Conservation (phyloP, 2,329 filamentous ascomycete species). For the Chrysoporthe puriensis region DNA sequence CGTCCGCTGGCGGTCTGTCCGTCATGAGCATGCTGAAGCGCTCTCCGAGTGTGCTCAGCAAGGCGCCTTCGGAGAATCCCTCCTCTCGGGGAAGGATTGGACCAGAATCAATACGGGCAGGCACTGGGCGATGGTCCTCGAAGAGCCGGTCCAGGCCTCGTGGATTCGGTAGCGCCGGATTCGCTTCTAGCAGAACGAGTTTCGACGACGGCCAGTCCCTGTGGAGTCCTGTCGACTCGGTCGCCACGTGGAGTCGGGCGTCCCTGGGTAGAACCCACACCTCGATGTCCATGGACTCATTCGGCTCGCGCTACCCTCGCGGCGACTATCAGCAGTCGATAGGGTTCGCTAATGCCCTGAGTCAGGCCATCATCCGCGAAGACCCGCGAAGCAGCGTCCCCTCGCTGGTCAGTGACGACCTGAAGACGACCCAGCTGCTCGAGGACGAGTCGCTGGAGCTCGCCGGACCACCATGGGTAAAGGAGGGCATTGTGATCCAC, state of each 20-base stretch:
- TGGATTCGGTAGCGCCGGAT: conserved; percentile 74
- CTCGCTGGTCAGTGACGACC: conserved; percentile 63
- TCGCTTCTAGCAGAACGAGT: conserved; percentile 91
- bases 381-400: conserved; percentile 58
- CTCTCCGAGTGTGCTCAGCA: conserved; percentile 89
- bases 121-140: conserved; percentile 74
- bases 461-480: conserved; percentile 94
- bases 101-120: conserved; percentile 57
- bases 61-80: conserved; percentile 82
- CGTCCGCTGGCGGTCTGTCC: conserved; percentile 59
- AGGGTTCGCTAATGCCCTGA: conserved; percentile 94
- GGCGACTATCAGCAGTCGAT: conserved; percentile 94
- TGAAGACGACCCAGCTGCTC: conserved; percentile 67
- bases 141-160: conserved; percentile 84
- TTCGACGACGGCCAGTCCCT: conserved; percentile 88
- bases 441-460: conserved; percentile 94
- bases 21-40: conserved; percentile 80
- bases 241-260: conserved; percentile 95
- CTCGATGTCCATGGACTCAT: conserved; percentile 89
- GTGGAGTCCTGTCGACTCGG: conserved; percentile 83
- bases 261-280: conserved; percentile 90
- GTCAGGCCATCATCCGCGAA: conserved; percentile 94
- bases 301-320: conserved; percentile 74
- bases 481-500: conserved; percentile 93
- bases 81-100: conserved; percentile 70